Base-by-base conservation (phyloP, 2,329 filamentous ascomycete genomes). In the Zymoseptoria brevis region DNA sequence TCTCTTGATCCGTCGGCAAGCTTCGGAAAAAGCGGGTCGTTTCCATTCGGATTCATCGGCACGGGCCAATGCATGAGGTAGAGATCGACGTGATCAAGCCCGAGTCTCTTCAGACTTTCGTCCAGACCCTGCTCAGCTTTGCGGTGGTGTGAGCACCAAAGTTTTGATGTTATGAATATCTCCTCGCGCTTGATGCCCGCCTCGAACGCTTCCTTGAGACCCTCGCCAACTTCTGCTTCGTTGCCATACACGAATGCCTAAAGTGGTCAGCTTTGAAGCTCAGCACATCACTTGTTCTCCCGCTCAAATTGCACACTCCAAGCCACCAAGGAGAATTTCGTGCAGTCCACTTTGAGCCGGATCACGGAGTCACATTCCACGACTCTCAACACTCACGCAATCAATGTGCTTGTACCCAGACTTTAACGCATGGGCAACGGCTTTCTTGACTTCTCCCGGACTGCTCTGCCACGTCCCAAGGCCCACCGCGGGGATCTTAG, bases 161-260 rank as follows among this genome's bases (percentile, higher is more conserved):
- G 82, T 81, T 96, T 95, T 69, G 86, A 90, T 57, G 89, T 88
- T 60, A 95, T 83, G 76, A 94, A 95, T 62, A 95, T 76, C 59
- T 95, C 88, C 72, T 88, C 83, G 62, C 90, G 83, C 80, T 87
- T 88, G 67, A 83, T 79, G 22, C 89, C 89, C 4, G 83, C 77
- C 49, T 66, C 68, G 69, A 93, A 84, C 29, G 87, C 89, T 58
- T 88, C 85, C 71, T 85, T 83, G 57, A 96, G 81, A 8, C 88
- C 90, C 71, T 86, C 78, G 63, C 90, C 90, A 16, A 95, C 90
- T 73, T 93, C 89, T 53, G 87, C 82, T 75, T 96, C 90, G 73
- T 95, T 92, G 66, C 80, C 86, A 75, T 90, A 90, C 76, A 86
- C 87, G 77, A 87, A 89, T 5, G 88, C 64, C 87, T 60, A 26